A percentile compares a stretch with the other conserved stretches of the same genome.
phyloP scores from a whole-genome alignment of 768 basidiomycete genomes.

The Dendrothele bispora region DNA sequence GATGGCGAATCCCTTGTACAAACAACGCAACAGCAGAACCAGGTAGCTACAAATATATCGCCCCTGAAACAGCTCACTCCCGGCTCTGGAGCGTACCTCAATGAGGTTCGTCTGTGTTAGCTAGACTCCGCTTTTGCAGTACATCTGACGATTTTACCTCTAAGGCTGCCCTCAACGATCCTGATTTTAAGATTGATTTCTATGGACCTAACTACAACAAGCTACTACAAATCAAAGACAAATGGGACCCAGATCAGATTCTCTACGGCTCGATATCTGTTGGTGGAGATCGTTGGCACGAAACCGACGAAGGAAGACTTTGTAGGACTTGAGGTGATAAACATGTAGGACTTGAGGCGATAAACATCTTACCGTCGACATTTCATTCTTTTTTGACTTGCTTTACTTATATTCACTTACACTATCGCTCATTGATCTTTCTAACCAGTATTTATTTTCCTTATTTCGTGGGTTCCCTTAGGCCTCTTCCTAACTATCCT shows the following conservation, averaged over 20 bases:
- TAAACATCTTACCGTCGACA: no score
- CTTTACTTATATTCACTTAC: no score
- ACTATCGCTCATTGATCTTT: no score
- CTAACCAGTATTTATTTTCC: no score
- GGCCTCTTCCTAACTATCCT: no score
- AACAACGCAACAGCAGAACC: neutral
- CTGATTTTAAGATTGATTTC: slow-evolving; percentile 14
- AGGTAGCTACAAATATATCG: neutral
- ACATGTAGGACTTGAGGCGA: no score
- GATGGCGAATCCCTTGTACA: neutral
- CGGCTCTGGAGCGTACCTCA: slow-evolving; percentile 2
- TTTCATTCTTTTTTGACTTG: no score
- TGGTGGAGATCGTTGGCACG: slow-evolving; percentile 9
- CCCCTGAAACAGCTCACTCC: slow-evolving; percentile 1
- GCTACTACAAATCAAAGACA: slow-evolving; percentile 10
- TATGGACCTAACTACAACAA: slow-evolving; percentile 12
- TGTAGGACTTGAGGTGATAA: no score
- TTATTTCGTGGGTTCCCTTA: no score
- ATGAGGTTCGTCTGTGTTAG: slow-evolving; percentile 1
- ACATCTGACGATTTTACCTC: neutral
- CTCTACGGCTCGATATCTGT: slow-evolving; percentile 9
- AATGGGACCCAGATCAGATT: slow-evolving; percentile 12
- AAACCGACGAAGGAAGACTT: slow-evolving; percentile 5
- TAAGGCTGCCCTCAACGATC: slow-evolving; percentile 9
- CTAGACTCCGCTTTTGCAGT: no score